Percentiles rank a stretch among this genome's conserved stretches.
Evolutionary conservation across 371 early-diverging fungal species (phyloP).

Genomic region (Haplosporangium sp.): DNA sequence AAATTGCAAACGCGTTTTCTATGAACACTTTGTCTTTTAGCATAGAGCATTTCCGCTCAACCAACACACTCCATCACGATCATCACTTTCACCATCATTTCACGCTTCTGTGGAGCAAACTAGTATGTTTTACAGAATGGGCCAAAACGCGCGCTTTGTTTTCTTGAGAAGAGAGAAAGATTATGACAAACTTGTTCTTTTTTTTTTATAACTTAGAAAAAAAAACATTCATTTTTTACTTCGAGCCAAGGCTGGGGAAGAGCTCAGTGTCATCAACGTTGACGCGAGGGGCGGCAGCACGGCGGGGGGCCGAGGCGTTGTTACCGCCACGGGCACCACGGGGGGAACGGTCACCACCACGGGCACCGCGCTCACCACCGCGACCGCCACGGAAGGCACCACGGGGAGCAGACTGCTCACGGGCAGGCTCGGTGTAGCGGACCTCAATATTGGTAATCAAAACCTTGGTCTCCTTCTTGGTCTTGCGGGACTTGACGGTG

Average conservation of each 20-base stretch:
- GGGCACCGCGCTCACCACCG: slow-evolving; percentile 55
- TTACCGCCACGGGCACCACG: slow-evolving; percentile 54
- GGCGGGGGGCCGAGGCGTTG: slow-evolving; percentile 34
- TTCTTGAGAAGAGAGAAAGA: background rate
- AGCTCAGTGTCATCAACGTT: slow-evolving; percentile 79
- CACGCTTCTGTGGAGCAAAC: too few relatives aligned
- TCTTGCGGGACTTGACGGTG: slow-evolving; percentile 52
- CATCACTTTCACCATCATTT: too few relatives aligned
- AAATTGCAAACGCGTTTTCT: too few relatives aligned
- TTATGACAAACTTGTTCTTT: slow-evolving; percentile 11
- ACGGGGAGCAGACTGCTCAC: slow-evolving; percentile 54
- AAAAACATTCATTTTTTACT: slow-evolving; percentile 51
- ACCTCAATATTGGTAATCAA: slow-evolving; percentile 67
- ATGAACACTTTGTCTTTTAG: too few relatives aligned
- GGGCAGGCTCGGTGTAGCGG: slow-evolving; percentile 61
- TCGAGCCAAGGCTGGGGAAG: slow-evolving; percentile 83
- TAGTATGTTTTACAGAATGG: too few relatives aligned
- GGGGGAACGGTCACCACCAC: slow-evolving; percentile 43
- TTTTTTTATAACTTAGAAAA: background rate
- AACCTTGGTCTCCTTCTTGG: slow-evolving; percentile 70
- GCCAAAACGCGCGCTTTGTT: background rate
- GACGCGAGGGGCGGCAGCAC: slow-evolving; percentile 61
- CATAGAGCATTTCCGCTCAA: too few relatives aligned
- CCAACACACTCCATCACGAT: too few relatives aligned
- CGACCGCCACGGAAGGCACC: slow-evolving; percentile 40